Percentiles rank a stretch among this genome's conserved stretches.
Conservation (phyloP, 2,329 filamentous ascomycete species). For the Neonectria sp. region DNA sequence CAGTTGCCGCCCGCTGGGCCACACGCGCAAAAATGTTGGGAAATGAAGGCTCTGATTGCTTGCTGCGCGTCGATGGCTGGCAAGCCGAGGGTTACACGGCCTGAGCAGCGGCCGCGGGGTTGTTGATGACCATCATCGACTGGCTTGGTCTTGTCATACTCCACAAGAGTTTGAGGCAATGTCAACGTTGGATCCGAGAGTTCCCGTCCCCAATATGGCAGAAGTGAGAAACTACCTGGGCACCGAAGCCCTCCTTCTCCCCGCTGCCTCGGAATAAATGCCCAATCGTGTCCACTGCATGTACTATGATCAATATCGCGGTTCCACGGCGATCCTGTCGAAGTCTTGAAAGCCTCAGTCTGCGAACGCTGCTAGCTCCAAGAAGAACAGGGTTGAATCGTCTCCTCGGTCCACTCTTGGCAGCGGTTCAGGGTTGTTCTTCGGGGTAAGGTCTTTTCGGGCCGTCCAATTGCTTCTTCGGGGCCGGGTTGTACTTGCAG, state of each 20-base stretch:
- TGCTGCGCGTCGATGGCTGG: background rate
- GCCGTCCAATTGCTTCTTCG: constrained; percentile 19
- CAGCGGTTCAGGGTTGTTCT: constrained; percentile 7
- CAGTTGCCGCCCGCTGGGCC: background rate
- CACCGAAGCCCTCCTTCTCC: background rate
- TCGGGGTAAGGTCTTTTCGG: constrained; percentile 9
- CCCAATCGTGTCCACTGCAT: background rate
- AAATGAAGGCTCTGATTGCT: background rate
- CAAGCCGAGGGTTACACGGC: constrained; percentile 3
- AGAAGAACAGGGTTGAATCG: background rate
- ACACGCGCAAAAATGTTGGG: background rate
- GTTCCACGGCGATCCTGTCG: background rate
- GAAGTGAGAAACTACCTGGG: background rate
- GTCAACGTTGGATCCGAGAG: background rate
- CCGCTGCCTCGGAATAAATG: background rate
- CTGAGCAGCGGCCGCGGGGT: constrained; percentile 1
- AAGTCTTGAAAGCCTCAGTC: background rate
- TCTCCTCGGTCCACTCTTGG: constrained; percentile 24
- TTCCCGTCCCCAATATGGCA: too few species aligned
- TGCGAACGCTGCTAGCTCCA: background rate
- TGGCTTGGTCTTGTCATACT: background rate
- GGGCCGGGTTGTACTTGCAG: constrained; percentile 8
- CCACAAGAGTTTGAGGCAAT: background rate
- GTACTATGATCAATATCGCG: background rate
- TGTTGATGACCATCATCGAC: background rate